A percentile compares a stretch with the other conserved stretches of the same genome.
Conservation (phyloP, 305 asterid species). For the Solanum hybrid region DNA sequence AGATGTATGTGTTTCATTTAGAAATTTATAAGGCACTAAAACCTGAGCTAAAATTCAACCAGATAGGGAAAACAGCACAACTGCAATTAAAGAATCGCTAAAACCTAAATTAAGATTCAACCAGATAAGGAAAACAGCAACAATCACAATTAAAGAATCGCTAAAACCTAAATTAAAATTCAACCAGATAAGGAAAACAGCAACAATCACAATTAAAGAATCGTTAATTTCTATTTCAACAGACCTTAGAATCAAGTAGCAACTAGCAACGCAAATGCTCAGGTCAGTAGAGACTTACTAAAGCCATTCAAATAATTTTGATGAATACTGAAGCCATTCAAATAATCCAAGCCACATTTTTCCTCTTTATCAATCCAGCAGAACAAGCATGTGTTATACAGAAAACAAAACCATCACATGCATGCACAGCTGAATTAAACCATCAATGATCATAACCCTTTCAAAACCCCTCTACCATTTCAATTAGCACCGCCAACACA, state of each 20-base stretch:
- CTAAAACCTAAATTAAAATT: background rate
- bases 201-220: background rate
- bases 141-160: background rate
- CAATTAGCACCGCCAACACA: constrained; percentile 18
- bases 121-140: background rate
- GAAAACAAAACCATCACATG: constrained; percentile 1
- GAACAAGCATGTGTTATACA: background rate
- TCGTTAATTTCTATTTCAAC: background rate
- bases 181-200: too few relatives aligned
- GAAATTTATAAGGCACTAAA: background rate
- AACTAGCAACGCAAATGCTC: background rate
- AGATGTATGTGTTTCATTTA: background rate
- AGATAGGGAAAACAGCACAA: background rate
- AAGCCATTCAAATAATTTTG: background rate
- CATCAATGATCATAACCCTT: constrained; percentile 6
- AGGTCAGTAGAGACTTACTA: background rate
- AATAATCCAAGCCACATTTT: background rate
- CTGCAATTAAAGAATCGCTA: background rate
- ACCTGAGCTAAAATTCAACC: background rate
- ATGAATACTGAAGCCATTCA: background rate
- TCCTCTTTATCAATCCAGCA: background rate
- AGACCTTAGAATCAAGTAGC: background rate
- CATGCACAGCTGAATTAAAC: constrained; percentile 8
- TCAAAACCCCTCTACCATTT: constrained; percentile 16
- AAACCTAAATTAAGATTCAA: background rate